Conservation (phyloP, 2,329 filamentous ascomycete species). For the Scleromitrula shiraiana region DNA sequence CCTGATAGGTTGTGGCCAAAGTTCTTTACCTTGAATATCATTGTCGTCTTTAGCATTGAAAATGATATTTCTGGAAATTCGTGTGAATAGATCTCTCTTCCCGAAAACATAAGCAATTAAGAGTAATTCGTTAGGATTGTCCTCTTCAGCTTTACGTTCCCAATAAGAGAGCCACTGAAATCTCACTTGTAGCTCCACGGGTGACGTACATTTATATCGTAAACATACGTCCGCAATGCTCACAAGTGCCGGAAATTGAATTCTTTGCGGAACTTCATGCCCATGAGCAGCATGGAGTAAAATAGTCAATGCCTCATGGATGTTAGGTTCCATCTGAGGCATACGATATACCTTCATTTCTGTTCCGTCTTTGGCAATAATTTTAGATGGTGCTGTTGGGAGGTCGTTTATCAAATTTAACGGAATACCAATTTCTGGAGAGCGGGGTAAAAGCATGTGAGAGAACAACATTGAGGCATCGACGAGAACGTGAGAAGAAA, state of each 20-base stretch:
- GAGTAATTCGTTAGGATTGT: constrained; percentile 42
- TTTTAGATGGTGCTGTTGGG: constrained; percentile 28
- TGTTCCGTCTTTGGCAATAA: constrained; percentile 36
- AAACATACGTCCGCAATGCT: constrained; percentile 44
- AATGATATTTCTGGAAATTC: constrained; percentile 42
- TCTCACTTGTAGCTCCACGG: constrained; percentile 42
- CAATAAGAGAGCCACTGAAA: constrained; percentile 45
- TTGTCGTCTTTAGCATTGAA: constrained; percentile 38
- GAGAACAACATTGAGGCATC: constrained; percentile 46
- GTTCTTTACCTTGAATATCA: constrained; percentile 34
- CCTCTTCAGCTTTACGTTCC: constrained; percentile 39
- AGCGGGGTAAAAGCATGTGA: constrained; percentile 35
- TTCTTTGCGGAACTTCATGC: constrained; percentile 39
- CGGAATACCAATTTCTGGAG: constrained; percentile 11
- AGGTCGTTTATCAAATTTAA: constrained; percentile 19
- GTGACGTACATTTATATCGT: constrained; percentile 43
- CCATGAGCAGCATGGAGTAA: constrained; percentile 45
- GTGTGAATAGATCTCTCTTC: constrained; percentile 39
- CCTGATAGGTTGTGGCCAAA: constrained; percentile 40
- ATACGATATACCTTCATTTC: constrained; percentile 43
- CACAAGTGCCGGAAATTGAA: constrained; percentile 42
- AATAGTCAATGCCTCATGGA: constrained; percentile 35
- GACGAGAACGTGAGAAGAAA: constrained; percentile 42
- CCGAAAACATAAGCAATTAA: constrained; percentile 48
- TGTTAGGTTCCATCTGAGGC: constrained; percentile 43